Conservation (phyloP, 164 flowering plant genomes). For the Santalum album region DNA sequence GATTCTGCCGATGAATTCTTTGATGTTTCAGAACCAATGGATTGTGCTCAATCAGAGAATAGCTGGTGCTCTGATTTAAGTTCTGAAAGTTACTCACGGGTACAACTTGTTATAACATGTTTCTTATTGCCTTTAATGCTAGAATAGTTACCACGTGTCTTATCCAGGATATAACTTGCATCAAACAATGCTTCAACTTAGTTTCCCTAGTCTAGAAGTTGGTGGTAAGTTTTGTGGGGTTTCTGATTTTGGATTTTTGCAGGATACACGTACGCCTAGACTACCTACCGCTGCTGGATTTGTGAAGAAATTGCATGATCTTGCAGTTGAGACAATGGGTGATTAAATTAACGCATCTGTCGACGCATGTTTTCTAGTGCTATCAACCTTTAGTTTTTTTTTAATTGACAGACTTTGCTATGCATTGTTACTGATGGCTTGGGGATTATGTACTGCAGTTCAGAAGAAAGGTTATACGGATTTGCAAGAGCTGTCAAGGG, state of each 20-base stretch:
- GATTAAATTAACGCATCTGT: neutral
- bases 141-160: neutral
- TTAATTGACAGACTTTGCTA: neutral
- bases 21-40: slow-evolving; percentile 58
- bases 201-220: neutral
- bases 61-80: slow-evolving; percentile 31
- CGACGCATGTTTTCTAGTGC: neutral
- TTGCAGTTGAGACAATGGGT: slow-evolving; percentile 34
- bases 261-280: slow-evolving; percentile 34
- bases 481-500: slow-evolving; percentile 27
- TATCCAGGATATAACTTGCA: too few species aligned
- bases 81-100: slow-evolving; percentile 30
- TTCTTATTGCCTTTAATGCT: neutral
- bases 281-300: slow-evolving; percentile 44
- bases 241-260: slow-evolving; percentile 13
- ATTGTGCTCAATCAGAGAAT: slow-evolving; percentile 31
- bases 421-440: neutral
- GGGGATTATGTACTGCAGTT: slow-evolving; percentile 26
- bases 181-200: too few species aligned
- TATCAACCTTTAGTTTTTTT: neutral
- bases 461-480: slow-evolving; percentile 62
- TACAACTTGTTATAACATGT: slow-evolving; percentile 4
- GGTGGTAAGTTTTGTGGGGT: neutral
- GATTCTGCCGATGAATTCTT: slow-evolving; percentile 59
- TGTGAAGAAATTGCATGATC: slow-evolving; percentile 50